A percentile compares a stretch with the other conserved stretches of the same genome.
Evolutionary conservation across 2,329 filamentous ascomycete genomes (phyloP).

Genomic region (Nannizziopsis barbatae): DNA sequence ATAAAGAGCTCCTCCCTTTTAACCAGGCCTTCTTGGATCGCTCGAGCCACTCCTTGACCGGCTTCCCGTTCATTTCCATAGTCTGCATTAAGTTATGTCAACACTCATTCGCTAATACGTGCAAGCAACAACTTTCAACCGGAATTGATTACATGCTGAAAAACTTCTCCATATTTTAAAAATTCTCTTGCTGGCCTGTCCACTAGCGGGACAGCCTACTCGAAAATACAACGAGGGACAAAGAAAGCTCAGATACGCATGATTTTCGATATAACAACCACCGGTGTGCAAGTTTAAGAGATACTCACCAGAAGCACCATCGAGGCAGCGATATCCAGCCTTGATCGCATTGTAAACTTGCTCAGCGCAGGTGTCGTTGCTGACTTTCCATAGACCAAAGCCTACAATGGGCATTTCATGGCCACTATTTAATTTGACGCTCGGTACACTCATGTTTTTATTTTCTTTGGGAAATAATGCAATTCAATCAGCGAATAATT

Average conservation of each 20-base stretch:
- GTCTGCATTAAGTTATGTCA: slow-evolving; percentile 40
- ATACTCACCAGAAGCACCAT: slow-evolving; percentile 46
- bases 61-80: slow-evolving; percentile 75
- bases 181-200: too few relatives aligned
- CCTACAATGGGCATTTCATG: slow-evolving; percentile 35
- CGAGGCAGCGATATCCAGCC: slow-evolving; percentile 49
- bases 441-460: slow-evolving; percentile 3
- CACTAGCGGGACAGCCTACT: neutral
- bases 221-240: too few relatives aligned
- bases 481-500: neutral
- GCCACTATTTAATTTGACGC: slow-evolving; percentile 21
- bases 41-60: slow-evolving; percentile 64
- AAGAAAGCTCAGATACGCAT: too few relatives aligned
- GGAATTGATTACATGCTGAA: too few relatives aligned
- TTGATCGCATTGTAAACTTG: slow-evolving; percentile 63
- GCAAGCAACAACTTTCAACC: too few relatives aligned
- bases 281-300: neutral
- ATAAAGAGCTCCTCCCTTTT: slow-evolving; percentile 84
- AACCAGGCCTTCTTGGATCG: slow-evolving; percentile 69
- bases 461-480: neutral
- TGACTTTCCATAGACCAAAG: slow-evolving; percentile 65
- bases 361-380: slow-evolving; percentile 60
- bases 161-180: too few relatives aligned
- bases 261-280: neutral
- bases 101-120: neutral